Base-by-base conservation (phyloP, 768 basidiomycete genomes). In the Amanita fuliginea region DNA sequence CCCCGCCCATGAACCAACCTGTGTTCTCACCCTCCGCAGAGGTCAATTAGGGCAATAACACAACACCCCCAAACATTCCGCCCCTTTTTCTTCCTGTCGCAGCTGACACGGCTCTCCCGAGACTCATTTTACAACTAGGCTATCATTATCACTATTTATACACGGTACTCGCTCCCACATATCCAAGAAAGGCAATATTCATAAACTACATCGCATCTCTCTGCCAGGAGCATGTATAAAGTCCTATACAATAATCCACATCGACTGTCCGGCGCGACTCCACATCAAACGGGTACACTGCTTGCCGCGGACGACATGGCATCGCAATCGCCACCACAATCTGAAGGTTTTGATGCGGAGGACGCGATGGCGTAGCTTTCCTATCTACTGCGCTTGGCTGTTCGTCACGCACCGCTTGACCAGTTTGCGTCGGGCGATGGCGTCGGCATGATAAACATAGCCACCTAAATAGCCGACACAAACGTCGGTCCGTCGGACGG, bases 21-120 rank as follows among this genome's bases (percentile, higher is more conserved):
- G 71, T 59, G 69, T 80, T 39, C 51, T 81, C 58, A 72, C 75
- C 42, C 60, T 81, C 26, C 60, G 58, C 2, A 55, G 19, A 53
- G 11, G 14, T 13, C 32, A n/a, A 41, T 19, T 9, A 19, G 11
- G 14, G 19, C 32, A n/a, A 41, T 19, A 8, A 19, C 24, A 11
- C 10, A 10, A 26, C n/a, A n/a, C 42, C 26, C 26, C 22, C 42
- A 26, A 28, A 28, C 26, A 14, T 13, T 16, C 8, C 11, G 26
- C 24, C 4, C 8, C 26, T 11, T 14, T 28, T 43, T 18, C 6
- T 28, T 16, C 3, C n/a, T 2, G 4, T 18, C 26, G n/a, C 30
- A 19, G 11, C 9, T 7, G n/a, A n/a, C 24, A 6, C 26, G n/a
- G 26, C 22, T 11, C 9, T 30, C 1, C 30, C 30, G 10, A 28